phyloP scores from a whole-genome alignment of 352 stramenopile genomes.

The Phytophthora palmivora region DNA sequence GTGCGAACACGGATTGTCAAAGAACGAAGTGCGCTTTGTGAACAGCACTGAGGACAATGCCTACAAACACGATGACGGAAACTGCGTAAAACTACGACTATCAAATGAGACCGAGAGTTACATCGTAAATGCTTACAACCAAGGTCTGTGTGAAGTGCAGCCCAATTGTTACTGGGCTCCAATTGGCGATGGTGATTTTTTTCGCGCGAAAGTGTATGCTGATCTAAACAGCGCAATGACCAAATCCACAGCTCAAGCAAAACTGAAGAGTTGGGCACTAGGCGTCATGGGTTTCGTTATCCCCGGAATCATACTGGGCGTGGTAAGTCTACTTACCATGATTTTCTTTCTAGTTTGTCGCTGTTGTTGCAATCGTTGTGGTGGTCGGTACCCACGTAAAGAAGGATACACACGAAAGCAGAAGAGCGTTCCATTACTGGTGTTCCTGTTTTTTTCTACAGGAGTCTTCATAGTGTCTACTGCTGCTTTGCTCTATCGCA shows the following conservation, averaged over 20 bases:
- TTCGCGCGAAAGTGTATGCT: constrained; percentile 37
- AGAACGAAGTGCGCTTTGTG: constrained; percentile 47
- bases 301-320: constrained; percentile 53
- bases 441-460: constrained; percentile 64
- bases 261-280: constrained; percentile 48
- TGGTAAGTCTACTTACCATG: constrained; percentile 63
- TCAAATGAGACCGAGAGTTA: constrained; percentile 22
- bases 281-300: constrained; percentile 53
- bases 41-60: constrained; percentile 26
- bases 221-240: constrained; percentile 36
- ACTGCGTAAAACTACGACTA: constrained; percentile 45
- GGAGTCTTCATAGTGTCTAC: constrained; percentile 49
- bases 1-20: constrained; percentile 43
- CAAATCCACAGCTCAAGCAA: constrained; percentile 25
- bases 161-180: constrained; percentile 69
- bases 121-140: constrained; percentile 39
- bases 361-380: constrained; percentile 75
- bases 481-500: constrained; percentile 60
- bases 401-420: constrained; percentile 63
- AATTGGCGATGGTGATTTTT: constrained; percentile 36
- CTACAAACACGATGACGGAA: constrained; percentile 47
- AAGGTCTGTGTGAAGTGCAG: constrained; percentile 53
- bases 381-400: constrained; percentile 47
- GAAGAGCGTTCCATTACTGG: constrained; percentile 59
- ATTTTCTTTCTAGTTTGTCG: constrained; percentile 69